These are phyloP conservation scores for Erysimum cheiranthoides DNA, from an alignment of 345 rosid species.

Conservation along the genomic window DNA sequence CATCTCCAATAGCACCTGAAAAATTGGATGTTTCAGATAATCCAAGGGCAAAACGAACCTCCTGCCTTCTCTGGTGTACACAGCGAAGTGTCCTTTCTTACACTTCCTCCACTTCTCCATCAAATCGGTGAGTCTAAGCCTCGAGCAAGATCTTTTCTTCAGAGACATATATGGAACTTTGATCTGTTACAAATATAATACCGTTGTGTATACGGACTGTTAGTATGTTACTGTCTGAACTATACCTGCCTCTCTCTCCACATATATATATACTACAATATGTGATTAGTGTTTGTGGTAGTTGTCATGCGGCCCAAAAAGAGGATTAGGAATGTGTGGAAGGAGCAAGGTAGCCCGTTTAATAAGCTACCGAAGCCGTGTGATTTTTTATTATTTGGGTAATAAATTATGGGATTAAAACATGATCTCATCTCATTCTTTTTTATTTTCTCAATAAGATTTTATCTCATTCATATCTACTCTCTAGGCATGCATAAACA, in stretches of 20 bases:
- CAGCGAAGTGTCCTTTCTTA: slow-evolving; percentile 60
- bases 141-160: slow-evolving; percentile 46
- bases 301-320: slow-evolving; percentile 37
- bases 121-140: slow-evolving; percentile 46
- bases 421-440: too few relatives aligned
- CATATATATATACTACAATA: slow-evolving; percentile 36
- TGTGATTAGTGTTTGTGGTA: slow-evolving; percentile 45
- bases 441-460: too few relatives aligned
- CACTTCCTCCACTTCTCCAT: slow-evolving; percentile 54
- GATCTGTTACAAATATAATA: slow-evolving; percentile 26
- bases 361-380: neutral
- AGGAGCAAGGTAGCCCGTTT: slow-evolving; percentile 25
- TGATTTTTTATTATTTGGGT: slow-evolving; percentile 24
- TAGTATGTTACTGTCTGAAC: slow-evolving; percentile 43
- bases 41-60: slow-evolving; percentile 55
- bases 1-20: slow-evolving; percentile 58
- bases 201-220: slow-evolving; percentile 39
- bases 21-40: slow-evolving; percentile 62
- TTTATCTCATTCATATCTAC: too few relatives aligned
- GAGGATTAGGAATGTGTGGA: slow-evolving; percentile 48
- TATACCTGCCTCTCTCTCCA: slow-evolving; percentile 37
- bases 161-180: slow-evolving; percentile 17
- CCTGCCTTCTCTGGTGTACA: slow-evolving; percentile 58
- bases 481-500: slow-evolving; percentile 13
- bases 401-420: neutral